These are phyloP conservation scores for Racocetra persica DNA, from an alignment of 371 early-diverging fungal genomes.

Conservation along the genomic window DNA sequence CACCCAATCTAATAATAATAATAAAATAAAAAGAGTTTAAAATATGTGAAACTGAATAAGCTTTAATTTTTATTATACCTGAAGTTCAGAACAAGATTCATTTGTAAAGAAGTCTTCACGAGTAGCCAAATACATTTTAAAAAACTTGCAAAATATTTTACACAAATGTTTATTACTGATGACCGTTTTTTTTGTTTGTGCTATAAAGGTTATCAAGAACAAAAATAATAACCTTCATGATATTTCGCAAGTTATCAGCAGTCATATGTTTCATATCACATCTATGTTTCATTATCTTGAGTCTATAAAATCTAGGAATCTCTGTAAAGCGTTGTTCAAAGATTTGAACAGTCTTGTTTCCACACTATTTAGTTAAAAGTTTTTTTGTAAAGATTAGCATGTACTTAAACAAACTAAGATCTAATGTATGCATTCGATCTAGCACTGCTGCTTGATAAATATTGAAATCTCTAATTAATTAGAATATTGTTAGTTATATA, in stretches of 20 bases:
- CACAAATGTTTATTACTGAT: background rate
- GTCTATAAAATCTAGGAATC: background rate
- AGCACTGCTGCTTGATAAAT: constrained; percentile 1
- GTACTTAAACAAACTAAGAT: background rate
- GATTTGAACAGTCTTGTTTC: background rate
- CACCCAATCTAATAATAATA: no score
- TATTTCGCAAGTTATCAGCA: constrained; percentile 17
- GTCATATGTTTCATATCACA: background rate
- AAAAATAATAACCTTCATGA: constrained; percentile 13
- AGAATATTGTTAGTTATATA: background rate
- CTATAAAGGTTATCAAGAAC: constrained; percentile 15
- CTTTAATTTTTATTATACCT: background rate
- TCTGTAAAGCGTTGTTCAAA: background rate
- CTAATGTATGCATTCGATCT: background rate
- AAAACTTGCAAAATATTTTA: background rate
- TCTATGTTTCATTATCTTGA: constrained; percentile 11
- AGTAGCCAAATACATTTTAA: constrained; percentile 1
- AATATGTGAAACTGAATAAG: no score
- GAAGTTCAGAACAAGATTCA: background rate
- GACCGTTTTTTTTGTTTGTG: background rate
- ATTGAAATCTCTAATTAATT: background rate
- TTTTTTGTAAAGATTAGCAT: background rate
- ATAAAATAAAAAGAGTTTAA: background rate
- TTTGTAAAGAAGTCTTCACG: background rate
- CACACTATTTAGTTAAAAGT: background rate